A percentile compares a stretch with the other conserved stretches of the same genome.
Conservation (phyloP, 495 filamentous ascomycete species). For the Penicillium bialowiezense region DNA sequence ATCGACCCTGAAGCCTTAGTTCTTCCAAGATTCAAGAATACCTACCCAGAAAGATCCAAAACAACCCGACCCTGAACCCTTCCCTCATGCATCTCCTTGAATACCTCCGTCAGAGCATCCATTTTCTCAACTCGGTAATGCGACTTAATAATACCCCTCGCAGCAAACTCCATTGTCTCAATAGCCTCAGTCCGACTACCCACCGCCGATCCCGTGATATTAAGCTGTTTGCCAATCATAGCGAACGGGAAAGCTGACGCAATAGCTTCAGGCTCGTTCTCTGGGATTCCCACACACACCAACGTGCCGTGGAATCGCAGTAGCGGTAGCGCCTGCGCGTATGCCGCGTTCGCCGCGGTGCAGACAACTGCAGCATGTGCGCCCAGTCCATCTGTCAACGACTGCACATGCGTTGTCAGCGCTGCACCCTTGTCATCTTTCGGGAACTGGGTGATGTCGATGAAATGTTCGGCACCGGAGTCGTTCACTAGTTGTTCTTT, state of each 20-base stretch:
- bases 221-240: constrained; percentile 52
- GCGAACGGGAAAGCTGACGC: constrained; percentile 48
- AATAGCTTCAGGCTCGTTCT: constrained; percentile 57
- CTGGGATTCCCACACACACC: constrained; percentile 68
- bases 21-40: too few species aligned
- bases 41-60: constrained; percentile 47
- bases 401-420: constrained; percentile 54
- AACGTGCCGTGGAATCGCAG: constrained; percentile 62
- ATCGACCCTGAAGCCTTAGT: too few species aligned
- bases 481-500: constrained; percentile 59
- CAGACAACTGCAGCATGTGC: constrained; percentile 63
- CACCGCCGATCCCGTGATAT: constrained; percentile 61
- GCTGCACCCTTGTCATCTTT: constrained; percentile 43
- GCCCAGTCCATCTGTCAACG: constrained; percentile 59
- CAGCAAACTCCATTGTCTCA: constrained; percentile 63
- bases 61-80: constrained; percentile 60
- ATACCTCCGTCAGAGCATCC: constrained; percentile 58
- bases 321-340: constrained; percentile 56
- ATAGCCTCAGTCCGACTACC: constrained; percentile 65
- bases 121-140: constrained; percentile 58
- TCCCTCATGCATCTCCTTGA: constrained; percentile 57
- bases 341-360: constrained; percentile 64
- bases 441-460: constrained; percentile 59
- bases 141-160: constrained; percentile 58
- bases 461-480: constrained; percentile 65